Evolutionary conservation across 768 basidiomycete genomes (phyloP), one percentile per base, ranked within the genome.

Genomic region (Lentinula aciculospora): DNA sequence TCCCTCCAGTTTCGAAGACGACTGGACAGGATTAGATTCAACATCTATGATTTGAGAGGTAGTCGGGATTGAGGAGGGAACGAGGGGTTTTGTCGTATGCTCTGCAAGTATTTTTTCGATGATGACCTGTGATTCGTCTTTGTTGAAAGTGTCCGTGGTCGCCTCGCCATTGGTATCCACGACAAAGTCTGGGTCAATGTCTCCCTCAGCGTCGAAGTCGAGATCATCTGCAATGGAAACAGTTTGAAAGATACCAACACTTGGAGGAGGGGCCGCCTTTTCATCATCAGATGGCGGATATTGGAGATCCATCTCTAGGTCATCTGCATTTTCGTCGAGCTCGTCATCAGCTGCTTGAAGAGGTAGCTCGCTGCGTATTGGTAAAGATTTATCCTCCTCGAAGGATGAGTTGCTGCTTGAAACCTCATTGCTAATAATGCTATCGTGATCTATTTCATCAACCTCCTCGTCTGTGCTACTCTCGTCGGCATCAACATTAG

Each of bases 161-260:
- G 63, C 15, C 46, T 47, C 31, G 47, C 53, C 25, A 56, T 21
- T 29, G 34, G 55, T 48, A n/a, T 56, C 63, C 10, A 65, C 60
- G 21, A 25, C 1, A 42, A 72, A 71, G 23, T 73, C 71, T 17
- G 70, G 71, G 53, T 73, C 72, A 9, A 74, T 64, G 32, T 71
- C 71, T 7, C 71, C 74, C 49, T 73, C 70, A 3, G 74, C 72
- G 56, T 74, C 72, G 5, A 62, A 67, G 56, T 74, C 74, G 25
- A 32, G 29, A 10, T 58, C 51, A 19, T 65, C 58, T 32, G 29
- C 13, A n/a, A 54, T 48, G 31, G 58, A 29, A 9, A 25, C 45
- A 23, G 17, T 44, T 3, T 34, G 34, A 3, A 28, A 19, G 19
- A 29, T 40, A 7, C 19, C 7, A 29, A n/a, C 9, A 34, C 13